Conservation (phyloP, 306 rosid species). For the Castanea mollissima region DNA sequence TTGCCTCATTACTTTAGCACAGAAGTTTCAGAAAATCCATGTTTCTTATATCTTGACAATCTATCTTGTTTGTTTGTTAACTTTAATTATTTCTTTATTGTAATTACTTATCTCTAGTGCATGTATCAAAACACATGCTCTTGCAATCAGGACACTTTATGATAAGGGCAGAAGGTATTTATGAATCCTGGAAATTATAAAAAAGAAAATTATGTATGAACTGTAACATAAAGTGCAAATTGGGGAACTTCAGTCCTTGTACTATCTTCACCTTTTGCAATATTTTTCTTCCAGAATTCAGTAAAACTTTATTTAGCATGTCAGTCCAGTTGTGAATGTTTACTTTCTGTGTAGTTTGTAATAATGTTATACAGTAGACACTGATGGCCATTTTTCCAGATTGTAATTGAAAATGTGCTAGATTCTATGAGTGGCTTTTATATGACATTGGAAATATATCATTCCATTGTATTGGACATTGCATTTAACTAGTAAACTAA, state of each 20-base stretch:
- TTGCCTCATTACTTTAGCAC: neutral
- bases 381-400: neutral
- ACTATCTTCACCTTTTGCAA: neutral
- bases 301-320: neutral
- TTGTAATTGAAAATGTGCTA: neutral
- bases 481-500: slow-evolving; percentile 14
- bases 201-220: no score
- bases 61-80: neutral
- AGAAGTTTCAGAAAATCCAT: slow-evolving; percentile 8
- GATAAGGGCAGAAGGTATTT: no score
- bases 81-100: neutral
- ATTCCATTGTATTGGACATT: neutral
- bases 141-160: no score
- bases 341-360: slow-evolving; percentile 1
- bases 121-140: no score
- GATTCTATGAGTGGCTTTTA: neutral
- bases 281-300: neutral
- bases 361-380: slow-evolving; percentile 3
- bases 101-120: no score
- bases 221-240: neutral
- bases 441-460: neutral
- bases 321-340: neutral
- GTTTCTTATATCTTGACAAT: slow-evolving; percentile 2
- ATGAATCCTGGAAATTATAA: no score
- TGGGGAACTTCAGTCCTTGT: neutral